These are phyloP conservation scores for Endothia cerciana DNA, from an alignment of 2,329 filamentous ascomycete species.

Conservation along the genomic window DNA sequence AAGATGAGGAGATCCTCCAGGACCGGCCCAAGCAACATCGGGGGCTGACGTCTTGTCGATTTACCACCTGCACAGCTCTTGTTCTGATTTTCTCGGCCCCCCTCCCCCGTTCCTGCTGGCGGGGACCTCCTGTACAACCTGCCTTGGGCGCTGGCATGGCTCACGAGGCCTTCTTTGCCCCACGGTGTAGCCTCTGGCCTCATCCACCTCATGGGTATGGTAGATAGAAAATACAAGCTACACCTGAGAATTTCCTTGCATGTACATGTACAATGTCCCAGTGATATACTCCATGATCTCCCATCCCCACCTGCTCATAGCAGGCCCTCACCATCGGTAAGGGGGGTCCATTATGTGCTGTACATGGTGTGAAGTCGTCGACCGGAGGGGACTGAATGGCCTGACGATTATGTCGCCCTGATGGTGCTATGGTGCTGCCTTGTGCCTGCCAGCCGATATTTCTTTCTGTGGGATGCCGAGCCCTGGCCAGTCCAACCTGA, in stretches of 20 bases:
- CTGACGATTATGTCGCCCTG: too few species aligned
- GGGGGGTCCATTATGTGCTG: too few species aligned
- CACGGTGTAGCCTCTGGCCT: neutral
- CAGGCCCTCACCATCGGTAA: too few species aligned
- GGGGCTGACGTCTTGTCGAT: slow-evolving; percentile 48
- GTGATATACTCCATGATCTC: too few species aligned
- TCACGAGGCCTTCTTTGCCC: neutral
- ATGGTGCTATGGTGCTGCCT: too few species aligned
- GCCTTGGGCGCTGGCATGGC: neutral
- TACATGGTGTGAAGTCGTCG: too few species aligned
- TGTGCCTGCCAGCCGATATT: too few species aligned
- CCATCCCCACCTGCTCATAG: too few species aligned
- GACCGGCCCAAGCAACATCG: slow-evolving; percentile 44
- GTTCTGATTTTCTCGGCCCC: neutral
- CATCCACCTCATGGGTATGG: neutral
- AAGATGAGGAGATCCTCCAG: slow-evolving; percentile 56
- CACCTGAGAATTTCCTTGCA: neutral
- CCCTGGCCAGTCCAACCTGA: too few species aligned
- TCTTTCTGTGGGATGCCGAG: too few species aligned
- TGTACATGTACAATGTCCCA: too few species aligned
- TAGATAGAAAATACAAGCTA: neutral
- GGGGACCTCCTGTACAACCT: neutral
- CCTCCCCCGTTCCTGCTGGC: neutral
- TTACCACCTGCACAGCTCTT: slow-evolving; percentile 17
- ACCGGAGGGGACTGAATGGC: too few species aligned